These are phyloP conservation scores for Thelephora aurantiotincta DNA, from an alignment of 768 basidiomycete species.

Conservation along the genomic window DNA sequence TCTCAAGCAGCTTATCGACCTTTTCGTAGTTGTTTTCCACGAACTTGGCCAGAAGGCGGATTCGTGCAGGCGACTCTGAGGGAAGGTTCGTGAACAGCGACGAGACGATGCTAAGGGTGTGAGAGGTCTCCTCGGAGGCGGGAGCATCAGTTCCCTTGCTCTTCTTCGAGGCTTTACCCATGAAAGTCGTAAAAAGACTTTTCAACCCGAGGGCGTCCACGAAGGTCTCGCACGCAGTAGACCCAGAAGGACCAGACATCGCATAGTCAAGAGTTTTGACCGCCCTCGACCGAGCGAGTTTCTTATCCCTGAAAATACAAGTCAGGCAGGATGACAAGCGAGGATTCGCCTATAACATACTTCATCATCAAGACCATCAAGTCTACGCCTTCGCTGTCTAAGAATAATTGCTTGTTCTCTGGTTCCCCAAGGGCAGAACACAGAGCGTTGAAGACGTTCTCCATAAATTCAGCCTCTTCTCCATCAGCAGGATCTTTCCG, in stretches of 20 bases:
- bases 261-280: constrained; percentile 91
- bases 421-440: constrained; percentile 78
- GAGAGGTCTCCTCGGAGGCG: constrained; percentile 71
- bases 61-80: constrained; percentile 68
- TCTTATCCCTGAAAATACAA: constrained; percentile 54
- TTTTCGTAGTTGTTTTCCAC: constrained; percentile 91
- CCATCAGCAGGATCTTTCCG: constrained; percentile 69
- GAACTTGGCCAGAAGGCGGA: constrained; percentile 84
- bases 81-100: constrained; percentile 80
- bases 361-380: constrained; percentile 98
- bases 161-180: constrained; percentile 66
- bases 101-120: constrained; percentile 77
- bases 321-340: not conserved
- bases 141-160: constrained; percentile 32
- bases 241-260: constrained; percentile 62
- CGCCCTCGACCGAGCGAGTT: constrained; percentile 63
- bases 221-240: constrained; percentile 66
- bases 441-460: constrained; percentile 83
- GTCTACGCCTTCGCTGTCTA: constrained; percentile 88
- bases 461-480: constrained; percentile 96
- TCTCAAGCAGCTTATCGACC: constrained; percentile 82
- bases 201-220: constrained; percentile 82
- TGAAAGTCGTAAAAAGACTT: constrained; percentile 79
- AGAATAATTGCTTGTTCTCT: constrained; percentile 65
- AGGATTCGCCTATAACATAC: constrained; percentile 26